Conservation (phyloP, 2,329 filamentous ascomycete species). For the Talaromyces pinophilus region DNA sequence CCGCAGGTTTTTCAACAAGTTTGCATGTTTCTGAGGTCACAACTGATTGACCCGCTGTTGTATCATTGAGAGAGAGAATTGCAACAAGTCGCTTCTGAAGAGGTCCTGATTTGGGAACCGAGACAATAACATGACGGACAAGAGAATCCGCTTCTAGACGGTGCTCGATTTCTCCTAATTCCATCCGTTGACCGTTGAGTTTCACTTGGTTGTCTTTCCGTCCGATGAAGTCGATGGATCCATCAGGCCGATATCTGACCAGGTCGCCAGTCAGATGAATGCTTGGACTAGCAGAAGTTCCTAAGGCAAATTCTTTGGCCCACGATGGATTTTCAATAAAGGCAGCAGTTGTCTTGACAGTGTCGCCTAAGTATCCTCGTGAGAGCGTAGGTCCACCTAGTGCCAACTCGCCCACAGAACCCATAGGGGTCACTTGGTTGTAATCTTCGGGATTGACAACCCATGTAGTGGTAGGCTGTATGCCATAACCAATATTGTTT, state of each 20-base stretch:
- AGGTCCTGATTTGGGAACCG: slow-evolving; percentile 16
- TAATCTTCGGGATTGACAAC: slow-evolving; percentile 49
- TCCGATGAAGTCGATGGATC: slow-evolving; percentile 37
- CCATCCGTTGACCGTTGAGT: slow-evolving; percentile 46
- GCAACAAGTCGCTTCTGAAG: slow-evolving; percentile 21
- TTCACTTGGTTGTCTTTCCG: slow-evolving; percentile 46
- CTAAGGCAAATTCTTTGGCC: slow-evolving; percentile 43
- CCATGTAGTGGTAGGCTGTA: slow-evolving; percentile 46
- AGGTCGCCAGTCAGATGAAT: slow-evolving; percentile 41
- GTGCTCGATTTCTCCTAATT: slow-evolving; percentile 46
- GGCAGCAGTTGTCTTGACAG: slow-evolving; percentile 37
- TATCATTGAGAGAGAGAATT: slow-evolving; percentile 12
- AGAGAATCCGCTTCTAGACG: slow-evolving; percentile 37
- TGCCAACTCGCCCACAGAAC: slow-evolving; percentile 42
- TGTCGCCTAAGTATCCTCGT: slow-evolving; percentile 49
- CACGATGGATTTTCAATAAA: slow-evolving; percentile 44
- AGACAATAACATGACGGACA: slow-evolving; percentile 39
- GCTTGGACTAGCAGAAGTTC: slow-evolving; percentile 36
- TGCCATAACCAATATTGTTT: slow-evolving; percentile 35
- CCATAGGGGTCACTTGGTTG: slow-evolving; percentile 48
- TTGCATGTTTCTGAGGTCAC: slow-evolving; percentile 28
- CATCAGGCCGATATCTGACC: slow-evolving; percentile 39
- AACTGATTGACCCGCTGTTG: slow-evolving; percentile 6
- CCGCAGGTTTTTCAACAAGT: slow-evolving; percentile 3
- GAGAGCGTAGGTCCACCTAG: slow-evolving; percentile 46